phyloP scores from a whole-genome alignment of 2,329 filamentous ascomycete species.

The Colletotrichum lini region DNA sequence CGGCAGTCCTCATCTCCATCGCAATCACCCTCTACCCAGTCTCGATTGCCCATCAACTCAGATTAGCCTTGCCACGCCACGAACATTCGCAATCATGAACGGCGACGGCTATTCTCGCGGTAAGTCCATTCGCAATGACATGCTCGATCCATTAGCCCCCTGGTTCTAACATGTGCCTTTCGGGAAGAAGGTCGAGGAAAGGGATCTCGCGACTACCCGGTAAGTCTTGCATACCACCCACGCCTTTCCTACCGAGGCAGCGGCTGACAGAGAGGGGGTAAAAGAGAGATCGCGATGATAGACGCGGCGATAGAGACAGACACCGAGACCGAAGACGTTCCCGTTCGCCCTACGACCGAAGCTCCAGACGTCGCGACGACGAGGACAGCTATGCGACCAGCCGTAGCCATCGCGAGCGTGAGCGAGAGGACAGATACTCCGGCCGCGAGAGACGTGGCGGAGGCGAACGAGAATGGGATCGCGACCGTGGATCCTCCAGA shows the following conservation, averaged over 20 bases:
- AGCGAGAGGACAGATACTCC: slow-evolving; percentile 92
- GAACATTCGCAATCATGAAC: slow-evolving; percentile 41
- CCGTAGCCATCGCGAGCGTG: slow-evolving; percentile 91
- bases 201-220: slow-evolving; percentile 43
- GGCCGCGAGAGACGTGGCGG: slow-evolving; percentile 68
- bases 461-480: slow-evolving; percentile 80
- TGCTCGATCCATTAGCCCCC: not conserved
- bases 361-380: slow-evolving; percentile 79
- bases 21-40: slow-evolving; percentile 11
- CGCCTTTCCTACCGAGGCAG: not conserved
- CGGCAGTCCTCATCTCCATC: slow-evolving; percentile 34
- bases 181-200: slow-evolving; percentile 41
- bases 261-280: not conserved
- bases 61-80: slow-evolving; percentile 29
- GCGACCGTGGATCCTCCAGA: slow-evolving; percentile 74
- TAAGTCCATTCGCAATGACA: slow-evolving; percentile 19
- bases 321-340: slow-evolving; percentile 80
- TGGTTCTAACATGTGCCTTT: slow-evolving; percentile 31
- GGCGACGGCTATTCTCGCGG: slow-evolving; percentile 44
- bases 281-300: slow-evolving; percentile 53
- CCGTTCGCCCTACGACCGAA: slow-evolving; percentile 83
- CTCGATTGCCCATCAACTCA: slow-evolving; percentile 29
- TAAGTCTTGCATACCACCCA: slow-evolving; percentile 14
- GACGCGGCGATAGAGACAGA: slow-evolving; percentile 56
- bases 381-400: slow-evolving; percentile 93